Percentiles rank a stretch among this genome's conserved stretches.
phyloP scores from a whole-genome alignment of 192 early-diverging fungal species.

The Rhizophlyctis rosea region DNA sequence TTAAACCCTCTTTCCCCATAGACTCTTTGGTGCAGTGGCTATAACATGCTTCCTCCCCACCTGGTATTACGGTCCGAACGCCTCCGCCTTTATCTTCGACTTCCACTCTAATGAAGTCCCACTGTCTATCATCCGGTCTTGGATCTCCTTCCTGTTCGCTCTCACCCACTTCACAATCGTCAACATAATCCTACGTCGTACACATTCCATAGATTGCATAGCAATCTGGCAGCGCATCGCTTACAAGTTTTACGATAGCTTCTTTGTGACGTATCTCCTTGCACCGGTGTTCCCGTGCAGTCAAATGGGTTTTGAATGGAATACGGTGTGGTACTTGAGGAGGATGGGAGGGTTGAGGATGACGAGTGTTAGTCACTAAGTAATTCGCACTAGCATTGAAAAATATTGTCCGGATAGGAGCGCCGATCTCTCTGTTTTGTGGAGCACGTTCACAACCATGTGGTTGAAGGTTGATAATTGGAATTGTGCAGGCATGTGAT shows the following conservation, averaged over 20 bases:
- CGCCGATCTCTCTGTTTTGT: no score
- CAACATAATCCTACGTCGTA: neutral
- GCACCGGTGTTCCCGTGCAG: conserved; percentile 7
- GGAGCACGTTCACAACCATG: no score
- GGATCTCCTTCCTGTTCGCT: conserved; percentile 3
- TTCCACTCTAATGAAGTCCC: neutral
- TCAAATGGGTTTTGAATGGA: conserved; percentile 5
- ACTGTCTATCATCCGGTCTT: neutral
- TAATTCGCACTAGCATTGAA: no score
- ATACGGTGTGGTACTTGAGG: conserved; percentile 9
- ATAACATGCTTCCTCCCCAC: neutral
- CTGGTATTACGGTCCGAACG: conserved; percentile 10
- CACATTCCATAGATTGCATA: neutral
- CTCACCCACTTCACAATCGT: neutral
- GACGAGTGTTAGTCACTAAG: conserved; percentile 4
- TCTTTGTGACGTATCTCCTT: neutral
- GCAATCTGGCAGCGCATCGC: neutral
- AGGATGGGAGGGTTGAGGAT: conserved; percentile 5
- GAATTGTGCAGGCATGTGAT: no score
- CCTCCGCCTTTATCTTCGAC: neutral
- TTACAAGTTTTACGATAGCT: conserved; percentile 1
- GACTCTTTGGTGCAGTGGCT: conserved; percentile 7
- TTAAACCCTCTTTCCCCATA: neutral
- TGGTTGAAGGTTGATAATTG: no score
- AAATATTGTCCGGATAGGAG: no score